These are phyloP conservation scores for Torrubiella hemipterigena DNA, from an alignment of 2,329 filamentous ascomycete species.

Conservation along the genomic window DNA sequence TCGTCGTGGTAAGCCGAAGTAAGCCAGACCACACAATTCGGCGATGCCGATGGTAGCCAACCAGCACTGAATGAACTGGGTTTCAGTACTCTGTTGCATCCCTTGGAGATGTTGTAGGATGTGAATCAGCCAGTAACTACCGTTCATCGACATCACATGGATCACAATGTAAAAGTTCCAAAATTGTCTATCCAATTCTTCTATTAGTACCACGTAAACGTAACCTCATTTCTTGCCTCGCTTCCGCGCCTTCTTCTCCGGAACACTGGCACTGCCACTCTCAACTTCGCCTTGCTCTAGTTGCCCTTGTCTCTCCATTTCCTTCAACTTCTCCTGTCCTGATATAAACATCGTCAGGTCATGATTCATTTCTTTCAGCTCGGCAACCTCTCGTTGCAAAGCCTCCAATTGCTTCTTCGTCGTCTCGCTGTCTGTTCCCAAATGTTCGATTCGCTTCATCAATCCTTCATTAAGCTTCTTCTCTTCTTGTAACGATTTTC, in stretches of 20 bases:
- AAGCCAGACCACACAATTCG: too few relatives aligned
- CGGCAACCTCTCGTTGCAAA: constrained; percentile 51
- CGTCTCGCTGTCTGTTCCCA: constrained; percentile 49
- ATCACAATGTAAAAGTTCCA: too few relatives aligned
- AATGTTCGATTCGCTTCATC: constrained; percentile 66
- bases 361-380: constrained; percentile 74
- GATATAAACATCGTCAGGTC: constrained; percentile 83
- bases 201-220: too few relatives aligned
- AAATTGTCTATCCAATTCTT: too few relatives aligned
- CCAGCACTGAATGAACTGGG: too few relatives aligned
- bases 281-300: constrained; percentile 59
- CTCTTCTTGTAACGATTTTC: constrained; percentile 72
- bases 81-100: too few relatives aligned
- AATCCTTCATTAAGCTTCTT: constrained; percentile 73
- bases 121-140: too few relatives aligned
- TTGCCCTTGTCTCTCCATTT: constrained; percentile 49
- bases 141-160: too few relatives aligned
- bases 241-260: constrained; percentile 45
- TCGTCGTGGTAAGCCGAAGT: too few relatives aligned
- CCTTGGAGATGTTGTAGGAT: too few relatives aligned
- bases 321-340: constrained; percentile 67
- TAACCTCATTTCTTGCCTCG: constrained; percentile 31
- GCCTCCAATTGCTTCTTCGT: constrained; percentile 45
- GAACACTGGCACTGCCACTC: constrained; percentile 58
- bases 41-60: too few relatives aligned